These are phyloP conservation scores for Phytophthora foliorum DNA, from an alignment of 352 stramenopile genomes.

Conservation along the genomic window DNA sequence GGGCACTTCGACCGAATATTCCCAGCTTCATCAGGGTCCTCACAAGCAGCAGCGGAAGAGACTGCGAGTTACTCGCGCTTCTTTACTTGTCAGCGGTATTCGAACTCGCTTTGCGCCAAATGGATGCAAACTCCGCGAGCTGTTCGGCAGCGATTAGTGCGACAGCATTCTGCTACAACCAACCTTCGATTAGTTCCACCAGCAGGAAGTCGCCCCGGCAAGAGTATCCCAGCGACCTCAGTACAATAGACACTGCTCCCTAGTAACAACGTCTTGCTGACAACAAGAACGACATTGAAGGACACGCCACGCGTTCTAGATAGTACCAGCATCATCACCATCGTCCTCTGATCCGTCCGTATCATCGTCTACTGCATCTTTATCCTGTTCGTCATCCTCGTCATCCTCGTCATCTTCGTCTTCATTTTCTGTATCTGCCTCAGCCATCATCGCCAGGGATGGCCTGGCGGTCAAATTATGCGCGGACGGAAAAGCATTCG, in stretches of 20 bases:
- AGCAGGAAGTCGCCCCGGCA: conserved; percentile 1
- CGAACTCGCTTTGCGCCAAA: conserved; percentile 67
- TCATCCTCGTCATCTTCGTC: conserved; percentile 23
- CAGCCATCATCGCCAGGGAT: conserved; percentile 27
- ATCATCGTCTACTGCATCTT: not conserved
- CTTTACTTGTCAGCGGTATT: conserved; percentile 73
- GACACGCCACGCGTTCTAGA: not conserved
- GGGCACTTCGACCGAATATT: conserved; percentile 84
- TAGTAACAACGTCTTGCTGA: not conserved
- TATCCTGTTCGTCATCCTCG: conserved; percentile 9
- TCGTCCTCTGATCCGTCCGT: conserved; percentile 11
- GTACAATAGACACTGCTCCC: conserved; percentile 3
- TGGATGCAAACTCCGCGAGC: conserved; percentile 59
- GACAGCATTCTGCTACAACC: conserved; percentile 26
- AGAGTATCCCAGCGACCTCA: conserved; percentile 1
- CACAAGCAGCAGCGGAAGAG: conserved; percentile 19
- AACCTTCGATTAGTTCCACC: conserved; percentile 4
- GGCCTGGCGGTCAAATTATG: conserved; percentile 4
- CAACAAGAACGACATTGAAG: no score
- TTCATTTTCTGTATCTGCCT: conserved; percentile 29
- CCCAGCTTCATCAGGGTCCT: conserved; percentile 34
- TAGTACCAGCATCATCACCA: not conserved
- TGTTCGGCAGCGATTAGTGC: conserved; percentile 22
- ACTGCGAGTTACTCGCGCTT: conserved; percentile 47
- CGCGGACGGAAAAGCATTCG: conserved; percentile 1